Evolutionary conservation across 352 stramenopile genomes (phyloP).

Genomic region (Phytophthora ramorum): DNA sequence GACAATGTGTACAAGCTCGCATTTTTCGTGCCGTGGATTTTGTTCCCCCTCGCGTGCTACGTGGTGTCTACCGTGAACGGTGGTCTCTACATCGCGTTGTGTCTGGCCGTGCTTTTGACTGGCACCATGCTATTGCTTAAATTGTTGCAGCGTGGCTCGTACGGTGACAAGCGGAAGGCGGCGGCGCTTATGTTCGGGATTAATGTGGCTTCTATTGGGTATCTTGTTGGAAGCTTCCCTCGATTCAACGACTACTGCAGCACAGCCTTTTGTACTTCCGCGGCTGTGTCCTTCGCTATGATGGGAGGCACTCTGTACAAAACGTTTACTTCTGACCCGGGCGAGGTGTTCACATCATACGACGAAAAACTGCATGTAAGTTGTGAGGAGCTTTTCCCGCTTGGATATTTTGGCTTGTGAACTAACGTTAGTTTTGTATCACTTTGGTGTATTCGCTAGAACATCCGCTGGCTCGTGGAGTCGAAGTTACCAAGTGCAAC

Average conservation of each 20-base stretch:
- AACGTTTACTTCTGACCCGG: conserved; percentile 59
- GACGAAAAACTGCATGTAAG: conserved; percentile 70
- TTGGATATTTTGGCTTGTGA: neutral
- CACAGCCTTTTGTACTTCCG: conserved; percentile 33
- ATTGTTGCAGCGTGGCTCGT: conserved; percentile 64
- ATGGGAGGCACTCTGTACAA: conserved; percentile 66
- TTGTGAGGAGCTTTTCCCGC: neutral
- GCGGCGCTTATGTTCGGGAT: conserved; percentile 76
- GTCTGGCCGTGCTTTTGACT: conserved; percentile 41
- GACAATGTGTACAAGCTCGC: conserved; percentile 74
- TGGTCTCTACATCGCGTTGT: conserved; percentile 43
- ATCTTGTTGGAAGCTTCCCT: conserved; percentile 60
- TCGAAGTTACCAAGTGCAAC: conserved; percentile 75
- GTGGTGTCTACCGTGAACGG: conserved; percentile 50
- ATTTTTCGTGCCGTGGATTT: conserved; percentile 77
- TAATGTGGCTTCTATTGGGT: conserved; percentile 76
- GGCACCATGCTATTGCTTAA: conserved; percentile 51
- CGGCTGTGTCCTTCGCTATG: conserved; percentile 33
- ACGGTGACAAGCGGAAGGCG: conserved; percentile 80
- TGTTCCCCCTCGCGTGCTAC: conserved; percentile 54
- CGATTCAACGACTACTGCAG: conserved; percentile 42
- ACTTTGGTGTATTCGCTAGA: conserved; percentile 36
- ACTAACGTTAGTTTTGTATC: conserved; percentile 1
- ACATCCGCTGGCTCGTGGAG: conserved; percentile 75
- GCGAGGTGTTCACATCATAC: conserved; percentile 72